phyloP scores from a whole-genome alignment of 2,329 filamentous ascomycete genomes.

The Pseudocercospora vitis region DNA sequence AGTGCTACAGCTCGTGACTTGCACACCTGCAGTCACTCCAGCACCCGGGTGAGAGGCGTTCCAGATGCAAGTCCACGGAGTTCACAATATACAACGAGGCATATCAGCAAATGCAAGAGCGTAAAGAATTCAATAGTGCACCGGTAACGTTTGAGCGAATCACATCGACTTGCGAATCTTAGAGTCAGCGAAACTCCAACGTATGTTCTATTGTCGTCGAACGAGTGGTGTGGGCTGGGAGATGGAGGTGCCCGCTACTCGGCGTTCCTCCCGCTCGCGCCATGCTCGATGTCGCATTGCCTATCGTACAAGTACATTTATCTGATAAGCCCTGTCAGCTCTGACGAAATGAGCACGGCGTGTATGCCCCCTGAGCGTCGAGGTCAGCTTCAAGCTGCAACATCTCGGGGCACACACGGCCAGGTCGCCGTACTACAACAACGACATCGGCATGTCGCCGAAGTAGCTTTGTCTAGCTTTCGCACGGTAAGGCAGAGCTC shows the following conservation, averaged over 20 bases:
- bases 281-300: not conserved
- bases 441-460: not conserved
- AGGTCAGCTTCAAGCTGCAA: not conserved
- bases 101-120: not conserved
- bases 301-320: not conserved
- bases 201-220: too few relatives aligned
- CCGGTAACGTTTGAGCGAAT: too few relatives aligned
- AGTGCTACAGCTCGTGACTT: not conserved
- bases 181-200: too few relatives aligned
- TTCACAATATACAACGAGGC: too few relatives aligned
- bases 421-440: not conserved
- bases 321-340: not conserved
- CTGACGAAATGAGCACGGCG: not conserved
- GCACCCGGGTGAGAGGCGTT: too few relatives aligned
- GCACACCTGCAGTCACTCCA: too few relatives aligned
- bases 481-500: not conserved
- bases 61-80: too few relatives aligned
- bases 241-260: too few relatives aligned
- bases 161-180: too few relatives aligned
- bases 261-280: not conserved
- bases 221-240: too few relatives aligned
- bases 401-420: constrained; percentile 1
- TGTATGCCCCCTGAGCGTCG: not conserved
- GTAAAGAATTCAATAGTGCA: not conserved
- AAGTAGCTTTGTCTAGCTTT: not conserved